Percentiles rank a stretch among this genome's conserved stretches.
phyloP scores from a whole-genome alignment of 2,329 filamentous ascomycete genomes.

The Fusarium solani-melongenae region DNA sequence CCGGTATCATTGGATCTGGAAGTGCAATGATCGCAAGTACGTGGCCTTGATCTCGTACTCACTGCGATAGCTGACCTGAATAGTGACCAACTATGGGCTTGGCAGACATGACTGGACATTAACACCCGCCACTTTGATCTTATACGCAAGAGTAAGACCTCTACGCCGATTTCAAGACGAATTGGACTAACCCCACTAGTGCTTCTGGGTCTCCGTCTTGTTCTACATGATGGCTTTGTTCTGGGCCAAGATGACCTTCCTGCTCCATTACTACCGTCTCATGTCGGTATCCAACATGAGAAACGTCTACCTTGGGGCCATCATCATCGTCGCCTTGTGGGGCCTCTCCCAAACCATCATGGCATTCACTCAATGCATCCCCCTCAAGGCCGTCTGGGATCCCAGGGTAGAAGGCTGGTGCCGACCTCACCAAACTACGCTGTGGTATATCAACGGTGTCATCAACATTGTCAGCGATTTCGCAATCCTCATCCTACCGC shows the following conservation, averaged over 20 bases:
- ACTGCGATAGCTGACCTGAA: neutral
- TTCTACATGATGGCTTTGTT: conserved; percentile 15
- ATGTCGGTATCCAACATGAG: conserved; percentile 19
- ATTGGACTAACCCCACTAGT: neutral
- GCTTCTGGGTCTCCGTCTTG: conserved; percentile 17
- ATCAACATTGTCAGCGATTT: conserved; percentile 32
- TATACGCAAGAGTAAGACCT: conserved; percentile 8
- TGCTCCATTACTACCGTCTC: conserved; percentile 32
- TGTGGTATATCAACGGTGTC: conserved; percentile 1
- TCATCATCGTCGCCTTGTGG: conserved; percentile 16
- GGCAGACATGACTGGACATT: conserved; percentile 8
- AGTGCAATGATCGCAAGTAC: conserved; percentile 13
- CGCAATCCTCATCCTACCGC: conserved; percentile 16
- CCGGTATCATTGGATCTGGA: conserved; percentile 17
- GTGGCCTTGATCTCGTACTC: neutral
- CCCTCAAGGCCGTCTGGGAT: conserved; percentile 20
- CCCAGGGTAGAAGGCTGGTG: neutral
- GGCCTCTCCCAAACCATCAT: neutral
- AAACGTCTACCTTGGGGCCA: neutral
- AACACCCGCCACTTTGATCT: neutral
- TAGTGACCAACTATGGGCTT: conserved; percentile 33
- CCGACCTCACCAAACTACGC: neutral
- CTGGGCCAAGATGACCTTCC: conserved; percentile 26
- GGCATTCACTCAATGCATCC: conserved; percentile 18
- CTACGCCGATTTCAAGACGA: rapidly evolving